Base-by-base conservation (phyloP, 441 rosid genomes). In the Pelargonium australe region DNA sequence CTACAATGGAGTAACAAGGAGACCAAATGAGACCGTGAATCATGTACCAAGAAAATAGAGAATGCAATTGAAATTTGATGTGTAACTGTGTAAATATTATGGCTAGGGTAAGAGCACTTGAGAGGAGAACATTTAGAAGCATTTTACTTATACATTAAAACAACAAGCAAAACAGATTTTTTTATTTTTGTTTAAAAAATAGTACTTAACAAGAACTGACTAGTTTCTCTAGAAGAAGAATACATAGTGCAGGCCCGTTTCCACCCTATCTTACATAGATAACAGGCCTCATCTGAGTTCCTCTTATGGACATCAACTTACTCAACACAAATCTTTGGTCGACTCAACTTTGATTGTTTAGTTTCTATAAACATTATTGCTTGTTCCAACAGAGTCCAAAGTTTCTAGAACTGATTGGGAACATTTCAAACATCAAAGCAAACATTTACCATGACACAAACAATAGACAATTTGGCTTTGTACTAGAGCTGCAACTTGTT, bases 1-100 rank as follows among this genome's bases (percentile, higher is more conserved):
- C 97, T 92, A 76, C 62, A 69, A 70, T 44, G 58, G 63, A 68
- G 49, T 19, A 62, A 44, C 58, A 49, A 60, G 17, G 58, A 51
- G 58, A 51, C 58, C 58, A n/a, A 51, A 51, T 51, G 58, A 51
- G 58, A n/a, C 5, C 6, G 58, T 51, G 58, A 14, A 51, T 51
- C 58, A 51, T n/a, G 19, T 13, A 51, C 58, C 58, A 51, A 51
- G 19, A 51, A 51, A 51, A 14, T n/a, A n/a, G 7, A 51, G 16
- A n/a, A 51, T n/a, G 6, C 16, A 51, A n/a, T 16, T 51, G 4
- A 51, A 51, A 13, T 4, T 51, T 51, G 19, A 16, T 51, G 58
- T 7, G 12, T 13, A 13, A 14, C 19, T 51, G 58, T 51, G 16
- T 14, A 51, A 51, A 51, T 51, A 51, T 51, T 51, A 51, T 51